A percentile compares a stretch with the other conserved stretches of the same genome.
phyloP scores from a whole-genome alignment of 2,329 filamentous ascomycete genomes.

The Sodiomyces alkalinus region DNA sequence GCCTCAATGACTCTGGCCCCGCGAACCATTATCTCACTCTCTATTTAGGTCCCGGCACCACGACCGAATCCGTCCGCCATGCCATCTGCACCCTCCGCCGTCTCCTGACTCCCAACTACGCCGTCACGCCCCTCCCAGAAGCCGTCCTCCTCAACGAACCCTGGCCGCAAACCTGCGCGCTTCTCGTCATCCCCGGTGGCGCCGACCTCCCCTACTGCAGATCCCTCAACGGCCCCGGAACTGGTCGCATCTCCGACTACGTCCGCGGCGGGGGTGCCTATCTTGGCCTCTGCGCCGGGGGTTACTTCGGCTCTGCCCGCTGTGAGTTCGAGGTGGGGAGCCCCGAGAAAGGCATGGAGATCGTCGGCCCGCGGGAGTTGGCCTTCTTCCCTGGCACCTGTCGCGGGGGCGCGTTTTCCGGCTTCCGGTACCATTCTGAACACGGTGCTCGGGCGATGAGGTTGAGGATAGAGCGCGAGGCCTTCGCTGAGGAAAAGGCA shows the following conservation, averaged over 20 bases:
- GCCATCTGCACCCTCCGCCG: conserved; percentile 76
- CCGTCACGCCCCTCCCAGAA: conserved; percentile 72
- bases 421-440: conserved; percentile 85
- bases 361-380: conserved; percentile 72
- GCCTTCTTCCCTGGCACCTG: conserved; percentile 79
- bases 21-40: conserved; percentile 8
- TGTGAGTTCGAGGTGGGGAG: conserved; percentile 92
- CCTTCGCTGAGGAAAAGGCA: conserved; percentile 30
- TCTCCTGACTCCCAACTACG: conserved; percentile 79
- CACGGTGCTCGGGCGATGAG: conserved; percentile 60
- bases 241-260: conserved; percentile 69
- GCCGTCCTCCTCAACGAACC: conserved; percentile 76
- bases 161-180: conserved; percentile 73
- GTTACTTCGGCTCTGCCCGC: conserved; percentile 67
- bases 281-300: conserved; percentile 85
- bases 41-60: conserved; percentile 60
- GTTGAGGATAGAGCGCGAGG: conserved; percentile 46
- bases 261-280: conserved; percentile 76
- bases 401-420: conserved; percentile 72
- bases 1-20: conserved; percentile 15
- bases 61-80: conserved; percentile 76
- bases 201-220: conserved; percentile 89
- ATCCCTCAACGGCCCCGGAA: conserved; percentile 74
- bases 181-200: conserved; percentile 84
- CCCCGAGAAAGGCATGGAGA: conserved; percentile 50